Evolutionary conservation across 305 asterid genomes (phyloP), one percentile per base, ranked within the genome.

Genomic region (Stenogyne calaminthoides): DNA sequence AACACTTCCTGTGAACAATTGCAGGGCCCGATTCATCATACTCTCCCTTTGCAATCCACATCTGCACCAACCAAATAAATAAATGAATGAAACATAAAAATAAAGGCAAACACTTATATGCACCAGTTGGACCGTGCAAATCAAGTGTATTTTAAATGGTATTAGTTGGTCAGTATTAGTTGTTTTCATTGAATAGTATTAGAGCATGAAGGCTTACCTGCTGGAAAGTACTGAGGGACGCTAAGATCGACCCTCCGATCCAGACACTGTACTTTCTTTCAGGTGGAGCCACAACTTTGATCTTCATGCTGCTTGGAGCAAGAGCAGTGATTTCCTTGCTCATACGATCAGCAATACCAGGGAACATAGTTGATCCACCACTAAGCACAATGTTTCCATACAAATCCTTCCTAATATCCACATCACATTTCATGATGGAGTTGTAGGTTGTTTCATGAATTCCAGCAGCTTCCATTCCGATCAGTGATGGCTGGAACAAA

Each of bases 301-400:
- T 80, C 74, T 82, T 82, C 84, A 80, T 82, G 73, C 82, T 76
- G 69, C 83, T 76, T 1, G 80, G 80, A 67, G 81, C 82, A 70
- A 81, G 84, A 18, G 82, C 84, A 0, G 80, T 80, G 61, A 83
- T 83, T 70, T 83, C 87, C 80, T 83, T 83, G 71, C 85, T 80
- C 88, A 80, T 83, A 12, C 88, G 73, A 56, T 83, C 85, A 0
- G 88, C 86, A 61, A 84, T 84, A 11, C 88, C 88, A 4, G 88
- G 84, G 77, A 84, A 80, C 88, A 81, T 84, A 2, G 88, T 84
- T 3, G 88, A 81, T 49, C 88, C 88, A 61, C 88, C 88, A 65
- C 88, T 84, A 19, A 82, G 88, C 76, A 84, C 88, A 1, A 84
- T 64, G 69, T 83, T 83, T 20, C 83, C 83, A 47, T 80, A 83